phyloP scores from a whole-genome alignment of 2,329 filamentous ascomycete species.

The Ophiostoma fasciatum region DNA sequence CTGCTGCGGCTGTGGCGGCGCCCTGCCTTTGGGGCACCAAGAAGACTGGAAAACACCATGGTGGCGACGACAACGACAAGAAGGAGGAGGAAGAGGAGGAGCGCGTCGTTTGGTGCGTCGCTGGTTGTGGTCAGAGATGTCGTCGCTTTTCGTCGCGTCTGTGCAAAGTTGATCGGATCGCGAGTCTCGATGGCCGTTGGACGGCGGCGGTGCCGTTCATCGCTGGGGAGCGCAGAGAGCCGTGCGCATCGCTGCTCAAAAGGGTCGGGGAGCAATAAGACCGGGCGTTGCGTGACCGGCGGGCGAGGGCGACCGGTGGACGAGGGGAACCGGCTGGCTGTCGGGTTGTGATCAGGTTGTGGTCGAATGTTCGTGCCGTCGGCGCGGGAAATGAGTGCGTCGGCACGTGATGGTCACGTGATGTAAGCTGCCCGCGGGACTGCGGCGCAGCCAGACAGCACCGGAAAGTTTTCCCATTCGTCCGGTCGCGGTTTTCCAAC shows the following conservation, averaged over 20 bases:
- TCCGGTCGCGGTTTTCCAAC: no score
- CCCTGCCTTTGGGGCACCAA: conserved; percentile 1
- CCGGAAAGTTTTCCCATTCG: no score
- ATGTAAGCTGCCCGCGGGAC: no score
- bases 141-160: not conserved
- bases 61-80: not conserved
- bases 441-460: no score
- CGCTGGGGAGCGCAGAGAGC: not conserved
- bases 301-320: not conserved
- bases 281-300: not conserved
- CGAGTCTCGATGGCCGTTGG: conserved; percentile 2
- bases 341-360: no score
- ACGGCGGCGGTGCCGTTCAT: conserved; percentile 5
- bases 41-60: conserved; percentile 6
- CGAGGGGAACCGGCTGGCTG: no score
- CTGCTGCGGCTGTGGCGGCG: conserved; percentile 6
- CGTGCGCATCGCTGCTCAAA: not conserved
- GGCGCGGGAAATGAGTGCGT: no score
- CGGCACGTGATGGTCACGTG: no score
- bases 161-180: no score
- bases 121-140: no score
- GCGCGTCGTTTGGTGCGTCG: not conserved
- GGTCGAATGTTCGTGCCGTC: no score
- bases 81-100: no score
- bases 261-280: not conserved